Evolutionary conservation across 768 basidiomycete species (phyloP), one percentile per base, ranked within the genome.

Genomic region (Lyophyllum decastes): DNA sequence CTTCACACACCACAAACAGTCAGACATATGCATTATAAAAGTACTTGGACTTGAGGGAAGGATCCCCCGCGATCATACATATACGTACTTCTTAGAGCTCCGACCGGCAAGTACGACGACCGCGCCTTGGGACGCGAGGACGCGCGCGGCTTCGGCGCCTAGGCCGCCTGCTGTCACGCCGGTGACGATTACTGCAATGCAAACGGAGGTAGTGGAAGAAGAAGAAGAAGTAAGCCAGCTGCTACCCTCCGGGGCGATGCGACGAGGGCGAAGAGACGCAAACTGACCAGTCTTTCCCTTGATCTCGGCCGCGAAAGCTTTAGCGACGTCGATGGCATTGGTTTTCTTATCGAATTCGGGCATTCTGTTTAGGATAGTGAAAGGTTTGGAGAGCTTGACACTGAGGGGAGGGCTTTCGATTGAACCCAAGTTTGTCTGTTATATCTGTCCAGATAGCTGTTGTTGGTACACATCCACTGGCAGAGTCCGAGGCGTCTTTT

Each of bases 101-200:
- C 53, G 53, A 30, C 52, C 57, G 11, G 57, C 57, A 33, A 59
- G 58, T 22, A 59, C 49, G 11, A 59, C 58, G 11, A 49, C 41
- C 1, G 58, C 53, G 0, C 58, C 58, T 19, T 59, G 47, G 19
- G 25, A 24, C 22, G 27, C 53, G n/a, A 55, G 53, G 2, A 55
- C 58, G n/a, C 53, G 58, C 21, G 58, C 58, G 49, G 43, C 53
- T 25, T 59, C 58, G 30, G 49, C 53, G 45, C 53, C 49, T 10
- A 54, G 21, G 11, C 58, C 58, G 38, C 58, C 58, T 24, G 50
- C 33, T 12, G 58, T 59, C 9, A 55, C 22, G 30, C 58, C 53
- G 4, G 53, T 59, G 44, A 51, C 58, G 26, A 59, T 59, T 25
- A 59, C 53, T 54, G 35, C 9, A n/a, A n/a, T n/a, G n/a, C n/a